These are phyloP conservation scores for Carex cristatella DNA, from an alignment of 176 grass and related monocot species.

Conservation along the genomic window DNA sequence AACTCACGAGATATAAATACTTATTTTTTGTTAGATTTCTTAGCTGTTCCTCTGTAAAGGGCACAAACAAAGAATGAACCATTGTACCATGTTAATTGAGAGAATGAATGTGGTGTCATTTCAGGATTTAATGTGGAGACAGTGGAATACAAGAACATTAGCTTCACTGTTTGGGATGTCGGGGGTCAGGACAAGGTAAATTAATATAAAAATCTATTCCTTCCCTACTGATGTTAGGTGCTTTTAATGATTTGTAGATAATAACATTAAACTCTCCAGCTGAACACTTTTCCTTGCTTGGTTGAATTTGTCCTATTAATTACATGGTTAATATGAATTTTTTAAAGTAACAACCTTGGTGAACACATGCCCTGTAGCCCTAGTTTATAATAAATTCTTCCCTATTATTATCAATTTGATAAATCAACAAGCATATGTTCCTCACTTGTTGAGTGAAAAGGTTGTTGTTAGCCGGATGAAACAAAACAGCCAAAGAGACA, in stretches of 20 bases:
- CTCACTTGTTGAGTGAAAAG: neutral
- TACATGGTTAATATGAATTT: neutral
- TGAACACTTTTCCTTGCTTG: neutral
- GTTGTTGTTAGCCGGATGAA: neutral
- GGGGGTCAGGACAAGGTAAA: constrained; percentile 32
- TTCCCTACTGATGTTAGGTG: neutral
- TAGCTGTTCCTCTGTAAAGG: neutral
- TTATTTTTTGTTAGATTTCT: neutral
- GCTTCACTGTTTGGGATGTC: constrained; percentile 29
- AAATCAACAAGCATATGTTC: neutral
- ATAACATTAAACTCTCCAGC: neutral
- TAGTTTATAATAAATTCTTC: neutral
- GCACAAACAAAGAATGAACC: neutral
- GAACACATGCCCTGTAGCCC: neutral
- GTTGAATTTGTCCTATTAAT: neutral
- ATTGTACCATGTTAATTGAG: neutral
- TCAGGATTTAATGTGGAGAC: constrained; percentile 27
- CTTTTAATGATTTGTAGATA: neutral
- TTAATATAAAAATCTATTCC: neutral
- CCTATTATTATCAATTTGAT: neutral
- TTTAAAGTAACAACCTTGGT: neutral
- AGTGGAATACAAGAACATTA: constrained; percentile 28
- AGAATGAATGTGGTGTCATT: constrained; percentile 1
- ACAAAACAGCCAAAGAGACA: neutral
- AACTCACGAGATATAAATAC: neutral